Evolutionary conservation across 2,329 filamentous ascomycete species (phyloP).

Genomic region (Tolypocladium tropicale): DNA sequence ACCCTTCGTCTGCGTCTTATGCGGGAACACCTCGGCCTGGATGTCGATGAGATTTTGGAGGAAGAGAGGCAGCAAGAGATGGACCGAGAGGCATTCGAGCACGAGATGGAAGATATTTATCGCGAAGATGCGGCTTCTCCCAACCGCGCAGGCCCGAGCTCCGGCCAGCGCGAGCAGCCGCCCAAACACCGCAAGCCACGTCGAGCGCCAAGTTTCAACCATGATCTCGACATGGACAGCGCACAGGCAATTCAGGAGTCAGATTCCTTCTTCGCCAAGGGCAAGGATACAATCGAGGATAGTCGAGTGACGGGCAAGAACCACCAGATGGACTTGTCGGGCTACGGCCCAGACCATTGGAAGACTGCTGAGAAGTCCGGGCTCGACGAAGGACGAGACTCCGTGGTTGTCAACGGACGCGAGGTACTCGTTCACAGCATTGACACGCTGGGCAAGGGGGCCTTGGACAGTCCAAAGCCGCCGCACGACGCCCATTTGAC

Average conservation of each 20-base stretch:
- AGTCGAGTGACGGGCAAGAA: constrained; percentile 31
- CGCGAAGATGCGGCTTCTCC: constrained; percentile 23
- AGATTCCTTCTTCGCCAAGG: neutral
- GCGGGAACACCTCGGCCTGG: constrained; percentile 92
- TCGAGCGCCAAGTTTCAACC: constrained; percentile 54
- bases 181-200: constrained; percentile 16
- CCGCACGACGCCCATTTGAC: constrained; percentile 11
- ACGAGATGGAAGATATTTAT: constrained; percentile 55
- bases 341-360: constrained; percentile 69
- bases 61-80: constrained; percentile 61
- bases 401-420: constrained; percentile 53
- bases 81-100: constrained; percentile 45
- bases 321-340: constrained; percentile 67
- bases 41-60: constrained; percentile 84
- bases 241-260: constrained; percentile 38
- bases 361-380: constrained; percentile 52
- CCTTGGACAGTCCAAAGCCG: constrained; percentile 33
- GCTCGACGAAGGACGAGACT: constrained; percentile 57
- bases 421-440: constrained; percentile 62
- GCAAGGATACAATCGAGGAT: neutral
- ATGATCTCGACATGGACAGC: constrained; percentile 38
- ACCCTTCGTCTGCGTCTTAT: constrained; percentile 87
- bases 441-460: constrained; percentile 53
- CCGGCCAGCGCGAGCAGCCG: constrained; percentile 26
- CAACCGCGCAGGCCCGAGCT: neutral